phyloP scores from a whole-genome alignment of 768 basidiomycete genomes.

The Crassisporium funariophilum region DNA sequence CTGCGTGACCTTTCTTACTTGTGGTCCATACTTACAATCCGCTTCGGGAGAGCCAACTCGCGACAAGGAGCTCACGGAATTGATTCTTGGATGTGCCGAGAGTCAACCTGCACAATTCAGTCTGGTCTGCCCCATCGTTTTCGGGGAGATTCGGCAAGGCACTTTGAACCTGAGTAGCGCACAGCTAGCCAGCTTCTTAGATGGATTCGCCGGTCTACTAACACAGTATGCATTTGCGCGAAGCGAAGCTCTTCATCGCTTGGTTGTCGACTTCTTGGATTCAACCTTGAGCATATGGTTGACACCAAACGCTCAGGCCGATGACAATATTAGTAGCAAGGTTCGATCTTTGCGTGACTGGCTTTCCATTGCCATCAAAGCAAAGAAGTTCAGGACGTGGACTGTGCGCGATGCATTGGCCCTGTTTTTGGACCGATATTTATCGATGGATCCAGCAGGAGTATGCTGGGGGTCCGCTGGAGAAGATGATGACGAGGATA shows the following conservation, averaged over 20 bases:
- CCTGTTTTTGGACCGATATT: slow-evolving; percentile 67
- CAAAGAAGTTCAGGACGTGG: slow-evolving; percentile 59
- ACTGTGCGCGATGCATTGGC: slow-evolving; percentile 63
- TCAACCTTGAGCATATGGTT: slow-evolving; percentile 67
- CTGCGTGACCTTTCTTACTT: slow-evolving; percentile 62
- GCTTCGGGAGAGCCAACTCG: slow-evolving; percentile 58
- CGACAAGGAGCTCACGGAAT: slow-evolving; percentile 60
- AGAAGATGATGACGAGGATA: slow-evolving; percentile 31
- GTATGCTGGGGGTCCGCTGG: slow-evolving; percentile 44
- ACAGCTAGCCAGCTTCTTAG: slow-evolving; percentile 55
- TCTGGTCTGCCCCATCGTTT: slow-evolving; percentile 55
- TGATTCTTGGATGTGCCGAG: slow-evolving; percentile 49
- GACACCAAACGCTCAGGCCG: slow-evolving; percentile 24
- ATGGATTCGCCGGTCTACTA: slow-evolving; percentile 55
- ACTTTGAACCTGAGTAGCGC: slow-evolving; percentile 53
- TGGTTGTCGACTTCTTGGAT: slow-evolving; percentile 63
- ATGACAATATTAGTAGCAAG: slow-evolving; percentile 44
- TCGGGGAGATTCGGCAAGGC: slow-evolving; percentile 56
- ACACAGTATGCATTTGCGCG: slow-evolving; percentile 53
- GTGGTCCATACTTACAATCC: slow-evolving; percentile 65
- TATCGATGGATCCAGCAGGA: slow-evolving; percentile 58
- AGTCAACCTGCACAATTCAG: slow-evolving; percentile 54
- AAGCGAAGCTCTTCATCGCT: slow-evolving; percentile 52
- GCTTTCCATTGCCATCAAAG: slow-evolving; percentile 48
- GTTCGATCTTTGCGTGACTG: slow-evolving; percentile 54